These are phyloP conservation scores for Calonectria leucothoes DNA, from an alignment of 2,329 filamentous ascomycete species.

Conservation along the genomic window DNA sequence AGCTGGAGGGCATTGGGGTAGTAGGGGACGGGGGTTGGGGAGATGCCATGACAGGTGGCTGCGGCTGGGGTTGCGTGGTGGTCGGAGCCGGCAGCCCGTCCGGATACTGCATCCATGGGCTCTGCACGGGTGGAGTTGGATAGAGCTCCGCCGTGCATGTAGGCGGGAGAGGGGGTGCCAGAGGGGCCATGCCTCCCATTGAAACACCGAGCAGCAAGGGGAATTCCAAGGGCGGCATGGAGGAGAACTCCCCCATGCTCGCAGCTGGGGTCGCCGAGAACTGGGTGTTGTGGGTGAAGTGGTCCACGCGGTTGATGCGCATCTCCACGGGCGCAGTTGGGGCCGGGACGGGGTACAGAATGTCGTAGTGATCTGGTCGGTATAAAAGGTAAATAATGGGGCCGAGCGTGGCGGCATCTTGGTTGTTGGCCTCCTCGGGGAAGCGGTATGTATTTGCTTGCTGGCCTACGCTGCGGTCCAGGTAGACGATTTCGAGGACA, in stretches of 20 bases:
- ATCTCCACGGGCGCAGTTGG: conserved; percentile 49
- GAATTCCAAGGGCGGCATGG: conserved; percentile 51
- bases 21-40: conserved; percentile 46
- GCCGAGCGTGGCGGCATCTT: conserved; percentile 56
- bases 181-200: conserved; percentile 43
- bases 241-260: conserved; percentile 54
- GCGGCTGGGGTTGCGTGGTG: conserved; percentile 35
- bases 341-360: conserved; percentile 73
- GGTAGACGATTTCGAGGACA: conserved; percentile 87
- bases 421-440: conserved; percentile 63
- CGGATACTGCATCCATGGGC: conserved; percentile 51
- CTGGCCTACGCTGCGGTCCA: conserved; percentile 85
- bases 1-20: conserved; percentile 44
- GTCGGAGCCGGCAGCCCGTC: conserved; percentile 38
- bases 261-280: conserved; percentile 54
- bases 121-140: conserved; percentile 48
- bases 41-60: conserved; percentile 47
- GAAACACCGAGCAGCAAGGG: conserved; percentile 54
- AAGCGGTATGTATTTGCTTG: conserved; percentile 80
- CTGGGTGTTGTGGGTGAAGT: conserved; percentile 58
- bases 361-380: conserved; percentile 90
- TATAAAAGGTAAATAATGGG: conserved; percentile 70
- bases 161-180: conserved; percentile 48
- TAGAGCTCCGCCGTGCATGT: conserved; percentile 45
- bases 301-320: conserved; percentile 65